Percentiles rank a stretch among this genome's conserved stretches.
Evolutionary conservation across 768 basidiomycete genomes (phyloP).

Genomic region (Agrocybe chaxingu): DNA sequence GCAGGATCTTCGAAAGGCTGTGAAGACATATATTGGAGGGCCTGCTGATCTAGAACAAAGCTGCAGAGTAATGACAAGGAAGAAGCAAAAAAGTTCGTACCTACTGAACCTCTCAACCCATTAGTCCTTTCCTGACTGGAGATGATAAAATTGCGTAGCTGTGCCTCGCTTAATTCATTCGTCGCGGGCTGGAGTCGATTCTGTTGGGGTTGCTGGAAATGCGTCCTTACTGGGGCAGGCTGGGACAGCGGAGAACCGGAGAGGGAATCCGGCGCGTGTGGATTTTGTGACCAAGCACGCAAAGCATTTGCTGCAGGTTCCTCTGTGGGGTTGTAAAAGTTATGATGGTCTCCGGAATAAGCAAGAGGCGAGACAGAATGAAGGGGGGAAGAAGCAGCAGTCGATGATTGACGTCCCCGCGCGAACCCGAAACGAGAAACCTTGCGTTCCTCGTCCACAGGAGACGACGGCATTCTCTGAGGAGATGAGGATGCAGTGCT

Average conservation of each 20-base stretch:
- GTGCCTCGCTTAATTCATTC: constrained; percentile 63
- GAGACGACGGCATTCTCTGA: constrained; percentile 28
- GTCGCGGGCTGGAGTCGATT: constrained; percentile 56
- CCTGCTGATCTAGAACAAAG: constrained; percentile 10
- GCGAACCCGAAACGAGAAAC: constrained; percentile 84
- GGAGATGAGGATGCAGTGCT: constrained; percentile 21
- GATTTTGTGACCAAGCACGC: constrained; percentile 18
- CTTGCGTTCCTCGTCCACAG: constrained; percentile 64
- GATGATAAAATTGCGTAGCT: constrained; percentile 74
- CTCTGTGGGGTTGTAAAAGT: constrained; percentile 30
- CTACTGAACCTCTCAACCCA: constrained; percentile 15
- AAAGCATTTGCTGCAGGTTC: constrained; percentile 4
- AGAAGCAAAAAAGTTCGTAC: constrained; percentile 1
- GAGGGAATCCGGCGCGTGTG: constrained; percentile 20
- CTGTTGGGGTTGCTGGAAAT: constrained; percentile 29
- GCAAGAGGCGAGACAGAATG: constrained; percentile 55
- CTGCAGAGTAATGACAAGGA: neutral
- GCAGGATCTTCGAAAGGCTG: constrained; percentile 72
- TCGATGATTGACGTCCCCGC: constrained; percentile 61
- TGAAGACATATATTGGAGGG: constrained; percentile 17
- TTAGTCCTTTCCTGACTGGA: constrained; percentile 58
- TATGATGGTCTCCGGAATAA: constrained; percentile 43
- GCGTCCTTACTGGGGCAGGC: constrained; percentile 40
- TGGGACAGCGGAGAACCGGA: constrained; percentile 46
- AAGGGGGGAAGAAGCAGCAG: constrained; percentile 54